Conservation (phyloP, 164 flowering plant genomes). For the Umbilicus rupestris region DNA sequence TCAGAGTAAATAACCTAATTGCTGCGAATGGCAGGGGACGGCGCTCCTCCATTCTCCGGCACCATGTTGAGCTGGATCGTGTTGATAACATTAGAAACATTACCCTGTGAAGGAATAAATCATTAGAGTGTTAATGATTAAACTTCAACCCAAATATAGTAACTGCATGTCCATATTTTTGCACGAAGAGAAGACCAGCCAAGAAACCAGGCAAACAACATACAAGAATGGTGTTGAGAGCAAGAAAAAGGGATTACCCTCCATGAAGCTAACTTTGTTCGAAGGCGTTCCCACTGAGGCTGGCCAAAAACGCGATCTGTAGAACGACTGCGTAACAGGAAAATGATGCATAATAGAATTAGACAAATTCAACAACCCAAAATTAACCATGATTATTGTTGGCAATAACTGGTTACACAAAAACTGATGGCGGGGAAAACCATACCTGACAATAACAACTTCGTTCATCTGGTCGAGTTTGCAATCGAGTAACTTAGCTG, state of each 20-base stretch:
- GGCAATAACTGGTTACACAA: neutral
- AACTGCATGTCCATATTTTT: too few species aligned
- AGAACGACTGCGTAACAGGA: constrained; percentile 46
- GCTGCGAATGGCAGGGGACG: neutral
- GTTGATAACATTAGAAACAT: constrained; percentile 2
- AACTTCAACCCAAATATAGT: too few species aligned
- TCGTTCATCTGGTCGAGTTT: constrained; percentile 97
- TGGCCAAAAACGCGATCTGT: constrained; percentile 72
- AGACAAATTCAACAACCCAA: too few species aligned
- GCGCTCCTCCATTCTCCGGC: neutral
- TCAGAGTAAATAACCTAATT: neutral
- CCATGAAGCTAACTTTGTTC: constrained; percentile 67
- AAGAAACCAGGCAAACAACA: neutral
- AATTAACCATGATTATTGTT: too few species aligned
- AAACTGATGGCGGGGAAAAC: neutral
- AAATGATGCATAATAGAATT: neutral
- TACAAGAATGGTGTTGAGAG: neutral
- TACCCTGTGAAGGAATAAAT: neutral
- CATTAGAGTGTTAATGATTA: too few species aligned
- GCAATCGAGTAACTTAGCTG: constrained; percentile 71
- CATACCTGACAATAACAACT: constrained; percentile 66
- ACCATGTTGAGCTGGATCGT: neutral
- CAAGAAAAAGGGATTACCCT: constrained; percentile 38
- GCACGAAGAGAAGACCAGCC: too few species aligned
- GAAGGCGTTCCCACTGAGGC: constrained; percentile 63